These are phyloP conservation scores for Dioszegia aurantiaca DNA, from an alignment of 768 basidiomycete genomes.

Conservation along the genomic window DNA sequence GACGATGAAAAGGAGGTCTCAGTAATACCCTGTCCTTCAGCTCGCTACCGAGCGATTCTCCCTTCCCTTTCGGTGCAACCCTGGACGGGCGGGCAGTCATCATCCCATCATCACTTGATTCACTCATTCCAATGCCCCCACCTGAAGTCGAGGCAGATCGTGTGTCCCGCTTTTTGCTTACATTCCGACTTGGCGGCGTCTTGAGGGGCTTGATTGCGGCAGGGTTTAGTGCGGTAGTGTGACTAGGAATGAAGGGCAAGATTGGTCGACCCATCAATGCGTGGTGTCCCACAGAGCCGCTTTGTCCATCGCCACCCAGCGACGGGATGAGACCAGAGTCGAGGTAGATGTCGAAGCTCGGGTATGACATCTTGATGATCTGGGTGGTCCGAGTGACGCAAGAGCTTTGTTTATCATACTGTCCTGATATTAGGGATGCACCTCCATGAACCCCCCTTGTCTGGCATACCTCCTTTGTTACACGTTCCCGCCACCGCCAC, in stretches of 20 bases:
- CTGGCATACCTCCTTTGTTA: slow-evolving; percentile 9
- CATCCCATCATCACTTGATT: no score
- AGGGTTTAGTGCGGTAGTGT: not conserved
- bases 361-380: no score
- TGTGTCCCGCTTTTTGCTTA: no score
- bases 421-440: not conserved
- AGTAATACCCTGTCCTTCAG: not conserved
- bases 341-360: slow-evolving; percentile 16
- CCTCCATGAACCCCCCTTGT: no score
- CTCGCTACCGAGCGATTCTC: not conserved
- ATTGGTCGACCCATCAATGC: slow-evolving; percentile 11
- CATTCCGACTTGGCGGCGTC: no score
- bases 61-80: no score
- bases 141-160: no score
- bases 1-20: not conserved
- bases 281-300: not conserved
- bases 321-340: slow-evolving; percentile 29
- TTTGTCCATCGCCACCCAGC: not conserved
- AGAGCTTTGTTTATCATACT: no score
- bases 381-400: no score
- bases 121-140: no score
- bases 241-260: not conserved
- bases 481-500: slow-evolving; percentile 5
- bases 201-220: not conserved
- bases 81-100: no score